phyloP scores from a whole-genome alignment of 768 basidiomycete genomes.

The Mycena polygramma region DNA sequence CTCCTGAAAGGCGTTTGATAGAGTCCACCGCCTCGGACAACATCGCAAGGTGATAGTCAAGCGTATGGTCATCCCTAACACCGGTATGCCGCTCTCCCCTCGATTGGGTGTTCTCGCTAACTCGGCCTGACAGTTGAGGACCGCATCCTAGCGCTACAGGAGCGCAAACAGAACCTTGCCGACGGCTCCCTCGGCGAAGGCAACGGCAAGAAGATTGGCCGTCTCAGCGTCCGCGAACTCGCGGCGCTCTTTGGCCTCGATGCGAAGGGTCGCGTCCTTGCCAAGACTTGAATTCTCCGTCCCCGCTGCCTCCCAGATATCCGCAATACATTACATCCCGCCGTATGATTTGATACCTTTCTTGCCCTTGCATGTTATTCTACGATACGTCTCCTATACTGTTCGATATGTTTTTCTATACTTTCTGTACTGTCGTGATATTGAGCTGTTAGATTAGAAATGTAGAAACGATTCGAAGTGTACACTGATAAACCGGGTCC shows the following conservation, averaged over 20 bases:
- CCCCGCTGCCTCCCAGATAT: background rate
- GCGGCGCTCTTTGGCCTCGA: slow-evolving; percentile 64
- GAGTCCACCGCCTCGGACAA: slow-evolving; percentile 70
- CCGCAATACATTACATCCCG: background rate
- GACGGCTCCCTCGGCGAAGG: slow-evolving; percentile 77
- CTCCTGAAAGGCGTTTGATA: slow-evolving; percentile 14
- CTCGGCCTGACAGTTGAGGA: slow-evolving; percentile 62
- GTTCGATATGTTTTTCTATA: background rate
- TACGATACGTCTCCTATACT: slow-evolving; percentile 21
- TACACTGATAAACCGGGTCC: no score
- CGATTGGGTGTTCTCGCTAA: background rate
- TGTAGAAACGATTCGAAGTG: no score
- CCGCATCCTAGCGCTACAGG: slow-evolving; percentile 75
- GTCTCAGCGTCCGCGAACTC: slow-evolving; percentile 66
- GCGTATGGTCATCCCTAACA: slow-evolving; percentile 69
- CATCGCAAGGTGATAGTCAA: slow-evolving; percentile 62
- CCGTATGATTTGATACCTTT: background rate
- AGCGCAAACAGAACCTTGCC: slow-evolving; percentile 72
- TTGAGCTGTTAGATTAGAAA: slow-evolving; percentile 2
- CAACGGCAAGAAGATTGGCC: slow-evolving; percentile 67
- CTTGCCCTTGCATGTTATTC: slow-evolving; percentile 5
- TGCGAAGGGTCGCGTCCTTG: slow-evolving; percentile 49
- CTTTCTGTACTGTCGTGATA: slow-evolving; percentile 7
- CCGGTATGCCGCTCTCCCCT: slow-evolving; percentile 36
- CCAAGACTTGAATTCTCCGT: slow-evolving; percentile 16